Evolutionary conservation across 352 stramenopile genomes (phyloP).

Genomic region (Phytopythium sindhum): DNA sequence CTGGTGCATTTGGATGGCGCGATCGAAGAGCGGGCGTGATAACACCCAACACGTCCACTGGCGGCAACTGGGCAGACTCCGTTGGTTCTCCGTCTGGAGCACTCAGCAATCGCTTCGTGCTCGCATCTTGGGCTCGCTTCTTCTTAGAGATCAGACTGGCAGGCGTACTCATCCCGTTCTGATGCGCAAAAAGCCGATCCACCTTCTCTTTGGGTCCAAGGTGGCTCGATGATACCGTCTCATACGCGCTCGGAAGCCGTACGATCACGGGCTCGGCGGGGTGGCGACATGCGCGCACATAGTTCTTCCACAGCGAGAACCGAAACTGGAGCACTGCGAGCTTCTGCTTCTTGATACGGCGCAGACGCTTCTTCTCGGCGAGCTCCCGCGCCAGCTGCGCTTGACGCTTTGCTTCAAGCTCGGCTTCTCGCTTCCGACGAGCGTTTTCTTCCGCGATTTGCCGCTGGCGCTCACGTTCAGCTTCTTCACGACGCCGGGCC

Average conservation of each 20-base stretch:
- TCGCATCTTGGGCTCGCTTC: not conserved
- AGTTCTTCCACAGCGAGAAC: slow-evolving; percentile 65
- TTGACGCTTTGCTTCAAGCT: slow-evolving; percentile 44
- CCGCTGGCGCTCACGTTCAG: slow-evolving; percentile 41
- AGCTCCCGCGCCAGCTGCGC: slow-evolving; percentile 44
- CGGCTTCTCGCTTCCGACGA: slow-evolving; percentile 35
- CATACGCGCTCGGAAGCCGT: not conserved
- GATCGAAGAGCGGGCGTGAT: slow-evolving; percentile 24
- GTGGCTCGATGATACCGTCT: not conserved
- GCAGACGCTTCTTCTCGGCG: slow-evolving; percentile 31
- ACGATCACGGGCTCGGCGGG: slow-evolving; percentile 16
- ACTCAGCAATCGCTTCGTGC: not conserved
- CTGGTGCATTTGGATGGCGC: slow-evolving; percentile 12
- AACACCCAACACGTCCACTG: slow-evolving; percentile 35
- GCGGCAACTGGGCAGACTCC: not conserved
- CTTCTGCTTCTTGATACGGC: slow-evolving; percentile 39
- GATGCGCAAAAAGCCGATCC: slow-evolving; percentile 4
- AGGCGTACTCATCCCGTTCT: not conserved
- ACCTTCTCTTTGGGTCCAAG: not conserved
- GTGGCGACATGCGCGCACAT: slow-evolving; percentile 44
- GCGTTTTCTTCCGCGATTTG: slow-evolving; percentile 37
- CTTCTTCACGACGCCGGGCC: slow-evolving; percentile 23
- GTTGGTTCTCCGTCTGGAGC: not conserved
- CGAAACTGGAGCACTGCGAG: slow-evolving; percentile 51
- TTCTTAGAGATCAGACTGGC: slow-evolving; percentile 4